phyloP scores from a whole-genome alignment of 805 yeast genomes.

The Scheffersomyces stipitis region DNA sequence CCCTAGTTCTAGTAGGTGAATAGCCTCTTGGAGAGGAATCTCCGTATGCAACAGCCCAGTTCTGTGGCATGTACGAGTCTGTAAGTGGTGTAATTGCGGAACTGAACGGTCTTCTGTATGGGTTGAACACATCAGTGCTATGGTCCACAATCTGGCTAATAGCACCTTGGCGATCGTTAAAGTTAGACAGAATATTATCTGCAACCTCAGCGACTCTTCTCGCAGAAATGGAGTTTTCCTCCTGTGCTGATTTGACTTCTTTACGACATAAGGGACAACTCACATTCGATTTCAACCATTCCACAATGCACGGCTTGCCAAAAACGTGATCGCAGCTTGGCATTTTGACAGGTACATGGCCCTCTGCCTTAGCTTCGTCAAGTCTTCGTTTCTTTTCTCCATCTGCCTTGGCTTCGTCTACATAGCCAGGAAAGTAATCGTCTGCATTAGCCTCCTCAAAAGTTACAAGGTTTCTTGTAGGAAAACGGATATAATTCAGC shows the following conservation, averaged over 20 bases:
- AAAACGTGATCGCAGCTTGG: slow-evolving; percentile 44
- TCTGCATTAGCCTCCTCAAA: slow-evolving; percentile 16
- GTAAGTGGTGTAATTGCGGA: slow-evolving; percentile 39
- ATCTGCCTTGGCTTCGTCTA: slow-evolving; percentile 10
- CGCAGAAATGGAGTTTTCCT: slow-evolving; percentile 12
- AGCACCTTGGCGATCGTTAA: slow-evolving; percentile 16
- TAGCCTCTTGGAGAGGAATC: slow-evolving; percentile 9
- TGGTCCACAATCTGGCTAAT: slow-evolving; percentile 23
- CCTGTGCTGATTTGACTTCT: slow-evolving; percentile 29
- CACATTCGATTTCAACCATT: slow-evolving; percentile 40
- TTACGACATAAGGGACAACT: slow-evolving; percentile 45
- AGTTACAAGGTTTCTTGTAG: slow-evolving; percentile 22
- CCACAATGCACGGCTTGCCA: slow-evolving; percentile 41
- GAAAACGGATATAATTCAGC: slow-evolving; percentile 24
- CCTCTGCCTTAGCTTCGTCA: slow-evolving; percentile 8
- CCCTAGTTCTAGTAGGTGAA: slow-evolving; percentile 9
- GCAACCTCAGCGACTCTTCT: slow-evolving; percentile 10
- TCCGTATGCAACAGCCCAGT: slow-evolving; percentile 30
- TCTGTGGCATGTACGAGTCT: slow-evolving; percentile 35
- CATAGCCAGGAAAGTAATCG: slow-evolving; percentile 29
- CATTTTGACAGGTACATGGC: slow-evolving; percentile 39
- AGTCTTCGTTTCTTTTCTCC: slow-evolving; percentile 9
- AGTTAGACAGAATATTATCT: too few species aligned
- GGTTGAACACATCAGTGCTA: slow-evolving; percentile 39
- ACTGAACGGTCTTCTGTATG: slow-evolving; percentile 34